Evolutionary conservation across 495 filamentous ascomycete species (phyloP).

Genomic region (Chaetomium tenue): DNA sequence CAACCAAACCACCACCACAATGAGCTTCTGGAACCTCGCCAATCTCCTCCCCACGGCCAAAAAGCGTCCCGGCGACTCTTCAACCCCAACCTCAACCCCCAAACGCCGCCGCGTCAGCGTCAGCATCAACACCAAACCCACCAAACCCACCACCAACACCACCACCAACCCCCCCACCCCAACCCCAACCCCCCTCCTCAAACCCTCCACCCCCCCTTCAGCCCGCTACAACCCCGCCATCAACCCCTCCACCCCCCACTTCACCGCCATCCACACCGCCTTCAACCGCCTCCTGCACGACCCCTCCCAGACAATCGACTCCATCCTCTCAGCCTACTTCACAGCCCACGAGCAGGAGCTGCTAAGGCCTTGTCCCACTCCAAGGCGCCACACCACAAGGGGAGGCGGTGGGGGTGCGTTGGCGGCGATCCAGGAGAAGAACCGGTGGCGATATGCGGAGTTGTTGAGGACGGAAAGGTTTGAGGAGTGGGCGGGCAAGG

Average conservation of each 20-base stretch:
- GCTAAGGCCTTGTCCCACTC: conserved; percentile 7
- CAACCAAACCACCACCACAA: not conserved
- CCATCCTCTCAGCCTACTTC: conserved; percentile 25
- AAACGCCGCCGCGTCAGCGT: not conserved
- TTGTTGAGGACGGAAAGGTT: conserved; percentile 20
- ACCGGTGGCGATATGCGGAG: conserved; percentile 21
- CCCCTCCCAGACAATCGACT: conserved; percentile 14
- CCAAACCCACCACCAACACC: not conserved
- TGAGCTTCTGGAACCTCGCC: conserved; percentile 5
- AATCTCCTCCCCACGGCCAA: conserved; percentile 1
- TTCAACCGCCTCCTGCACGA: conserved; percentile 15
- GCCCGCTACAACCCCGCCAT: conserved; percentile 25
- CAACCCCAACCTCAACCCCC: not conserved
- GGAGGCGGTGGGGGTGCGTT: not conserved
- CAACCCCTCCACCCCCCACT: conserved; percentile 16
- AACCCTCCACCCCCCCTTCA: not conserved
- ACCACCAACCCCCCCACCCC: not conserved
- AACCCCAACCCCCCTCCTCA: conserved; percentile 2
- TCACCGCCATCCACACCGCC: conserved; percentile 11
- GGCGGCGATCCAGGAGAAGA: conserved; percentile 25
- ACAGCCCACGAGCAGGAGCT: conserved; percentile 22
- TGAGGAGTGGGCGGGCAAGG: not conserved
- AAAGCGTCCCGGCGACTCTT: not conserved
- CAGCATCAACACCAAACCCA: not conserved
- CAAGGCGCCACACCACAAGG: no score